These are phyloP conservation scores for Plasmodium gallinaceum DNA, from an alignment of 169 alveolate species.

Conservation along the genomic window DNA sequence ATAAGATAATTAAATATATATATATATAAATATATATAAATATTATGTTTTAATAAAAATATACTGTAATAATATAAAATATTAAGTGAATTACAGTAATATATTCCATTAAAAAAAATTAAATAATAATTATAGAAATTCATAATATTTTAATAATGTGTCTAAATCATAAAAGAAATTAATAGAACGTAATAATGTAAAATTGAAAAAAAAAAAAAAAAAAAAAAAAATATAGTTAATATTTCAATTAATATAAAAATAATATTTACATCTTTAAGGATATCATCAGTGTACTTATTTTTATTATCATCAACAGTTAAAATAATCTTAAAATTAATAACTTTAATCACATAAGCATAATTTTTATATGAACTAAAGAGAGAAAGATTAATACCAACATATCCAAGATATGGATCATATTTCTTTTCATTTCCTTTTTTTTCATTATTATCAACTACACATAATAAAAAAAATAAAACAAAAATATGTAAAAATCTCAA, in stretches of 20 bases:
- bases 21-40: neutral
- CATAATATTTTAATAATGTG: too few species aligned
- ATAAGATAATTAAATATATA: neutral
- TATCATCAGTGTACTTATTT: slow-evolving; percentile 65
- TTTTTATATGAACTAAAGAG: slow-evolving; percentile 66
- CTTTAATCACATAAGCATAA: slow-evolving; percentile 44
- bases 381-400: slow-evolving; percentile 63
- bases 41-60: neutral
- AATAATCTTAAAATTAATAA: slow-evolving; percentile 41
- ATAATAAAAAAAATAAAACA: neutral
- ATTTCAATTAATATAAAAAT: neutral
- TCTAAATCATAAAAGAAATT: too few species aligned
- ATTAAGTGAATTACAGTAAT: neutral
- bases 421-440: slow-evolving; percentile 42
- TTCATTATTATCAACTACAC: slow-evolving; percentile 32
- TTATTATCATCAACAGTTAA: slow-evolving; percentile 47
- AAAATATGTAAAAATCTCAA: neutral
- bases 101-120: neutral
- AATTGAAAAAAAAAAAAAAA: too few species aligned
- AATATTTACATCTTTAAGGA: slow-evolving; percentile 26
- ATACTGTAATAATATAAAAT: neutral
- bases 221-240: neutral
- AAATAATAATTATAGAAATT: neutral
- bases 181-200: neutral
- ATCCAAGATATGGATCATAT: slow-evolving; percentile 56